These are phyloP conservation scores for Salix koriyanagi DNA, from an alignment of 345 rosid species.

Conservation along the genomic window DNA sequence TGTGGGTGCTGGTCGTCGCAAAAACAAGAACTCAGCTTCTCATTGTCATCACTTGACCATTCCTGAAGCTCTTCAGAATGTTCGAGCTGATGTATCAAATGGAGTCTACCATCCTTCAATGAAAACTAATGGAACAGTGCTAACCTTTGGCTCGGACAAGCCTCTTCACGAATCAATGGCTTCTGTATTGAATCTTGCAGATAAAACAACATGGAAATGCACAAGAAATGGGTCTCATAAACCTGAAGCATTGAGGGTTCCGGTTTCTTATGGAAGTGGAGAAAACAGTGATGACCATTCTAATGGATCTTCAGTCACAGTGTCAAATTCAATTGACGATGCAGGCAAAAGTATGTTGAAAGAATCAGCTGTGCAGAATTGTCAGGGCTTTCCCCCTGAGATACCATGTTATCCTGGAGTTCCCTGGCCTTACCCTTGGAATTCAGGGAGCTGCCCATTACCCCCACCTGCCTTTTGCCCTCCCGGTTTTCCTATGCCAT, in stretches of 20 bases:
- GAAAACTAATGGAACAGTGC: constrained; percentile 57
- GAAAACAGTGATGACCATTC: constrained; percentile 25
- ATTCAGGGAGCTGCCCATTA: constrained; percentile 41
- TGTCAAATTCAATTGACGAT: constrained; percentile 28
- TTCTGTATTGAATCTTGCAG: constrained; percentile 66
- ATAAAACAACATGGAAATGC: constrained; percentile 42
- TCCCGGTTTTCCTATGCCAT: constrained; percentile 53
- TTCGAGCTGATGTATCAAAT: constrained; percentile 42
- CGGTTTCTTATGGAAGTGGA: constrained; percentile 27
- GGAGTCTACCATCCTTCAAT: constrained; percentile 50
- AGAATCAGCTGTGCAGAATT: constrained; percentile 24
- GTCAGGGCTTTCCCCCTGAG: constrained; percentile 39
- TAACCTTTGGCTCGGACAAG: constrained; percentile 68
- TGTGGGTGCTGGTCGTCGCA: constrained; percentile 36
- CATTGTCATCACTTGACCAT: constrained; percentile 62
- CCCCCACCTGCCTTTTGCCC: constrained; percentile 46
- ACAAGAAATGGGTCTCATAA: constrained; percentile 48
- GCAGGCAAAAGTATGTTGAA: constrained; percentile 26
- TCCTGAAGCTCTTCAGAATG: constrained; percentile 58
- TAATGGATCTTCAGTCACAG: constrained; percentile 26
- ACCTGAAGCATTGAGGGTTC: constrained; percentile 41
- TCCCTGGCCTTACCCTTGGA: constrained; percentile 61
- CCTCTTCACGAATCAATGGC: constrained; percentile 85
- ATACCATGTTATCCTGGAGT: constrained; percentile 49
- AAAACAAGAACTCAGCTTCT: constrained; percentile 26